Conservation (phyloP, 1,139 yeast species). For the Suhomyces maxii region DNA sequence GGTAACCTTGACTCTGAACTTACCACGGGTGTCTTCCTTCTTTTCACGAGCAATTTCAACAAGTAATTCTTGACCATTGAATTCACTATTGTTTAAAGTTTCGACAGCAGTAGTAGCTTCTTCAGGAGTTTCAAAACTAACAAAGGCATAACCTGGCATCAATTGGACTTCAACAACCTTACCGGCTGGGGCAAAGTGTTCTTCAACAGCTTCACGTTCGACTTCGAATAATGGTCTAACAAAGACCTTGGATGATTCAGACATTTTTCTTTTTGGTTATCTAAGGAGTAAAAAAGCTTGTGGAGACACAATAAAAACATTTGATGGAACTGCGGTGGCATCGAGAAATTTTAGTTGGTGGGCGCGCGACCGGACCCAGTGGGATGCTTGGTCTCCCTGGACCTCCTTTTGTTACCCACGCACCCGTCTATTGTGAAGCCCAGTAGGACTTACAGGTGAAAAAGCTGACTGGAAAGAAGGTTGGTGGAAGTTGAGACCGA, state of each 20-base stretch:
- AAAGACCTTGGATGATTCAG: conserved; percentile 37
- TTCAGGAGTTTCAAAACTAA: conserved; percentile 66
- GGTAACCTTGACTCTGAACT: conserved; percentile 66
- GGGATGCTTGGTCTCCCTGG: not conserved
- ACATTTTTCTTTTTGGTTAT: conserved; percentile 14
- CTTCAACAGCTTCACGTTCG: conserved; percentile 61
- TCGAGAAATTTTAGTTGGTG: conserved; percentile 11
- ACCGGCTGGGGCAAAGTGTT: conserved; percentile 64
- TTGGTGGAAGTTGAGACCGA: too few species aligned
- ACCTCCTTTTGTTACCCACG: not conserved
- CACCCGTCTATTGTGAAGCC: too few species aligned
- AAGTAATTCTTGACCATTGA: conserved; percentile 64
- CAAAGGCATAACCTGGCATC: conserved; percentile 76
- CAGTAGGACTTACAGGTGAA: too few species aligned
- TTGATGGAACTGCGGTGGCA: conserved; percentile 3
- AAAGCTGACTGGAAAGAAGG: too few species aligned
- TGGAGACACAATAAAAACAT: conserved; percentile 4
- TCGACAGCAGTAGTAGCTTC: conserved; percentile 67
- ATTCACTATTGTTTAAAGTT: conserved; percentile 55
- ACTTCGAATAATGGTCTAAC: conserved; percentile 46
- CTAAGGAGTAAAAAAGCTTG: not conserved
- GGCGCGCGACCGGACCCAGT: conserved; percentile 3
- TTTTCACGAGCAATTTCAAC: conserved; percentile 71
- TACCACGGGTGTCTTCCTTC: conserved; percentile 61
- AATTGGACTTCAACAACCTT: conserved; percentile 66